Conservation (phyloP, 257 asterid genomes). For the Forsythia suspensa region DNA sequence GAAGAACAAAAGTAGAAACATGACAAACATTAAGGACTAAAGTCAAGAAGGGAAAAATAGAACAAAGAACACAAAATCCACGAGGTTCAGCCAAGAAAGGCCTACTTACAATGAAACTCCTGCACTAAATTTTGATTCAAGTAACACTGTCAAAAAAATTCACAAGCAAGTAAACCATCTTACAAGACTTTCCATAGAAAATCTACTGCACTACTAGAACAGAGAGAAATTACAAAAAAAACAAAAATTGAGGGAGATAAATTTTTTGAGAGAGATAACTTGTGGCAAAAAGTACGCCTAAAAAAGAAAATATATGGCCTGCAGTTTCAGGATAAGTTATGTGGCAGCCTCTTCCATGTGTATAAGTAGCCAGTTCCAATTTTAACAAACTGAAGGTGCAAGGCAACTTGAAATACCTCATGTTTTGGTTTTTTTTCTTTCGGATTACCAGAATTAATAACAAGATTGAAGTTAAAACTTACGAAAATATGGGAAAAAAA, state of each 20-base stretch:
- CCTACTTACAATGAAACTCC: not conserved
- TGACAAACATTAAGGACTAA: not conserved
- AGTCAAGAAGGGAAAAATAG: not conserved
- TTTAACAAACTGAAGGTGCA: not conserved
- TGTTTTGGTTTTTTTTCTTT: not conserved
- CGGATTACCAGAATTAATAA: not conserved
- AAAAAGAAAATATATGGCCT: not conserved
- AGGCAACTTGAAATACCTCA: not conserved
- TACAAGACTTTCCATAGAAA: not conserved
- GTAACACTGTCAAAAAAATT: not conserved
- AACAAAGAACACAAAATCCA: not conserved
- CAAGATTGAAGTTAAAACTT: not conserved
- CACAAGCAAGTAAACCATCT: not conserved
- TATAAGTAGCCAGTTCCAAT: not conserved
- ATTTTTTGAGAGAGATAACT: not conserved
- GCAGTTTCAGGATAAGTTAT: not conserved
- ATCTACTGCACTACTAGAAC: not conserved
- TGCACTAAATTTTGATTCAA: not conserved
- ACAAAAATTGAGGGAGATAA: not conserved
- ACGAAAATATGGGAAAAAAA: not conserved
- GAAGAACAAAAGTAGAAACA: not conserved
- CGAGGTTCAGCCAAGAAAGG: not conserved
- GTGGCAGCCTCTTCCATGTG: not conserved
- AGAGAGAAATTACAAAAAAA: not conserved
- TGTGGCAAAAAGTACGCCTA: not conserved